These are phyloP conservation scores for Sophora flavescens DNA, from an alignment of 306 rosid genomes.

Conservation along the genomic window DNA sequence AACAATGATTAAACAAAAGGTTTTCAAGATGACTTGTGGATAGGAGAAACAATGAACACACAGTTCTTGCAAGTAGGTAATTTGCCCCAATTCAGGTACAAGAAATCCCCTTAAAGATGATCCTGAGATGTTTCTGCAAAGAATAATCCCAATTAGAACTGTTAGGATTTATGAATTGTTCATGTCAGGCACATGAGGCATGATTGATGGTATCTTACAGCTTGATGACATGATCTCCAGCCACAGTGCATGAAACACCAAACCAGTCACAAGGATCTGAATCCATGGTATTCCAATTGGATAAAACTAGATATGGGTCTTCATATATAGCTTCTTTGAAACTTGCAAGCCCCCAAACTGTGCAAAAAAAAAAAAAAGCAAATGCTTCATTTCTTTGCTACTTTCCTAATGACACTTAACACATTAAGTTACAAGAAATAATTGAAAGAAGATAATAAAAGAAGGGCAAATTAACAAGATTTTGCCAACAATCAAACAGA, in stretches of 20 bases:
- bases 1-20: constrained; percentile 33
- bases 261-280: constrained; percentile 86
- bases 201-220: constrained; percentile 65
- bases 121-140: constrained; percentile 82
- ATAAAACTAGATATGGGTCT: constrained; percentile 75
- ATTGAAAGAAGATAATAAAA: background rate
- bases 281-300: constrained; percentile 76
- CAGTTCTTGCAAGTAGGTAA: constrained; percentile 82
- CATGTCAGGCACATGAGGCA: constrained; percentile 23
- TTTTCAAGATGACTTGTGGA: background rate
- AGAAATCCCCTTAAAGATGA: constrained; percentile 79
- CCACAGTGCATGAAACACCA: constrained; percentile 71
- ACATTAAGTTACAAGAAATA: background rate
- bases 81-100: constrained; percentile 80
- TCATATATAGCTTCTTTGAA: constrained; percentile 83
- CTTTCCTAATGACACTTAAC: background rate
- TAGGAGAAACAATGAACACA: constrained; percentile 54
- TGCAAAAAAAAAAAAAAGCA: constrained; percentile 43
- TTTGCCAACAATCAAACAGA: constrained; percentile 35
- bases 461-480: constrained; percentile 24
- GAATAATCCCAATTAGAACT: constrained; percentile 43
- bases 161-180: background rate
- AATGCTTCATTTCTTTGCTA: constrained; percentile 16
- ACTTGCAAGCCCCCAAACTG: constrained; percentile 73
- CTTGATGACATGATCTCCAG: constrained; percentile 75